A percentile compares a stretch with the other conserved stretches of the same genome.
Evolutionary conservation across 371 early-diverging fungal species (phyloP).

Genomic region (Coemansia sp.): DNA sequence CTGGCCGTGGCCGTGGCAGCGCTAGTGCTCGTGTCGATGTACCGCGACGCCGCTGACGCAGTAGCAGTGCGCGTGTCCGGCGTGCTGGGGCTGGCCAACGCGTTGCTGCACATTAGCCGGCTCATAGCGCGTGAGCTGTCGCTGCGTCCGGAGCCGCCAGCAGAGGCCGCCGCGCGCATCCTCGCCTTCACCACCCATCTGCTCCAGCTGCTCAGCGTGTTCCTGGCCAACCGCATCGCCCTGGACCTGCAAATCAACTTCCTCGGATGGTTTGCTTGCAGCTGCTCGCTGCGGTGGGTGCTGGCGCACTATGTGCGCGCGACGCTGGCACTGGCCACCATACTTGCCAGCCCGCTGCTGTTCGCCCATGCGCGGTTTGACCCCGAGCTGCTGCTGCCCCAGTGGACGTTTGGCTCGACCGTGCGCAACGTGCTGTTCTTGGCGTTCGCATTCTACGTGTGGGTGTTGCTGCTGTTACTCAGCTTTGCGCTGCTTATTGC

Average conservation of each 20-base stretch:
- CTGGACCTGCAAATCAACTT: conserved; percentile 40
- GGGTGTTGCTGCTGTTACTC: conserved; percentile 25
- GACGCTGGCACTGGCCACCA: conserved; percentile 15
- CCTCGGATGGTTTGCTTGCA: conserved; percentile 36
- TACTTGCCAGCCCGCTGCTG: conserved; percentile 28
- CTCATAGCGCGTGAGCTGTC: conserved; percentile 38
- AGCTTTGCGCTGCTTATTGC: conserved; percentile 38
- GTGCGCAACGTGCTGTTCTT: conserved; percentile 21
- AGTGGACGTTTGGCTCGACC: conserved; percentile 40
- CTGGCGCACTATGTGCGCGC: conserved; percentile 24
- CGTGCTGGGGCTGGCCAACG: conserved; percentile 40
- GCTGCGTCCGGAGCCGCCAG: not conserved
- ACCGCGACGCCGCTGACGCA: conserved; percentile 32
- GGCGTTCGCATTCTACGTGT: conserved; percentile 32
- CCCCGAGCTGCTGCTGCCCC: conserved; percentile 23
- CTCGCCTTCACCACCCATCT: conserved; percentile 37
- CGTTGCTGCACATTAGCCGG: conserved; percentile 33
- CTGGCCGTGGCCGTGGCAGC: conserved; percentile 39
- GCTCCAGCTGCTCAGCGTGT: conserved; percentile 31
- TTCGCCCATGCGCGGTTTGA: conserved; percentile 30
- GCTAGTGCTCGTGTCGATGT: conserved; percentile 34
- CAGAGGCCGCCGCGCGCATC: conserved; percentile 26
- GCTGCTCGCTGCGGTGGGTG: conserved; percentile 31
- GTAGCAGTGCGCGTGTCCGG: conserved; percentile 42
- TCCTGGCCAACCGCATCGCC: conserved; percentile 38